phyloP scores from a whole-genome alignment of 2,329 filamentous ascomycete species.

The Curvularia verruculosa region DNA sequence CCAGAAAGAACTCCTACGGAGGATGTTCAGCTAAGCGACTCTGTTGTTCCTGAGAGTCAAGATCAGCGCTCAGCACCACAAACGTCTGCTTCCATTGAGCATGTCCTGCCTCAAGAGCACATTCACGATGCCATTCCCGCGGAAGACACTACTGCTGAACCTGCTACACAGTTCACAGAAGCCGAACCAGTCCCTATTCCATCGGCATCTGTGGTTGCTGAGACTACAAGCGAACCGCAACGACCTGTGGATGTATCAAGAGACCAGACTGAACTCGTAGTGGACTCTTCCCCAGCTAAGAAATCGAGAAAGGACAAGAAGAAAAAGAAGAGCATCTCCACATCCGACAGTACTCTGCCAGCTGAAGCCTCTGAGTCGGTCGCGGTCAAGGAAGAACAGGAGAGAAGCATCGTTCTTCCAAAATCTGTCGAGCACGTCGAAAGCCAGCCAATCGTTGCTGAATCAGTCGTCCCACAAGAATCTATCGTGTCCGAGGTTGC shows the following conservation, averaged over 20 bases:
- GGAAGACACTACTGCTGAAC: conserved; percentile 2
- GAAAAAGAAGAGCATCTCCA: conserved; percentile 31
- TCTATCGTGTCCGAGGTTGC: not conserved
- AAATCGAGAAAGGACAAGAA: conserved; percentile 39
- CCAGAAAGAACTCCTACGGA: not conserved
- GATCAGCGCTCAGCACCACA: not conserved
- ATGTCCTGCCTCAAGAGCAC: not conserved
- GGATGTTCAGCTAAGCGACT: not conserved
- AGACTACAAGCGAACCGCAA: conserved; percentile 12
- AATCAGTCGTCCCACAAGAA: conserved; percentile 1
- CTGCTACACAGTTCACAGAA: conserved; percentile 7
- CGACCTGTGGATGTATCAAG: conserved; percentile 7
- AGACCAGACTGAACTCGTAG: conserved; percentile 21
- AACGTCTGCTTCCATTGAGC: not conserved
- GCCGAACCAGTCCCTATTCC: conserved; percentile 1
- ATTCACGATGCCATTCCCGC: not conserved
- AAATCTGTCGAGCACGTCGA: conserved; percentile 4
- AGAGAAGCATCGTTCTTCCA: not conserved
- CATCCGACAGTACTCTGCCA: conserved; percentile 20
- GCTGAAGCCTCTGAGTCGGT: conserved; percentile 6
- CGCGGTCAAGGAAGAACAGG: conserved; percentile 7
- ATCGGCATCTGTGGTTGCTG: not conserved
- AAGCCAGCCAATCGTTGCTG: conserved; percentile 1
- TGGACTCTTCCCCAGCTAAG: conserved; percentile 22
- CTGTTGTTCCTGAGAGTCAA: not conserved